Percentiles rank a stretch among this genome's conserved stretches.
Evolutionary conservation across 140 eudicot species (phyloP).

Genomic region (Ambrosia hybrid): DNA sequence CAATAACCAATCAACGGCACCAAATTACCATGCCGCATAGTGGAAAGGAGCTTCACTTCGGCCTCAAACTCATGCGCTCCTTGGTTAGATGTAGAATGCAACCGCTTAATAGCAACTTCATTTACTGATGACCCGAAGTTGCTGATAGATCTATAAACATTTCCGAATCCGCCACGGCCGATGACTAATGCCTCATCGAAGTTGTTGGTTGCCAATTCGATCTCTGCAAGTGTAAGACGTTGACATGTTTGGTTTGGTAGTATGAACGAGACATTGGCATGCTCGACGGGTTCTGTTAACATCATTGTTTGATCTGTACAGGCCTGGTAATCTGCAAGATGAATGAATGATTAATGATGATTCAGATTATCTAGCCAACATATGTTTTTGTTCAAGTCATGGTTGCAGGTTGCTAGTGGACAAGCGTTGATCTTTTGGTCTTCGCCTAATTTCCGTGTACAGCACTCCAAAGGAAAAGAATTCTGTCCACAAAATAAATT

Average conservation of each 20-base stretch:
- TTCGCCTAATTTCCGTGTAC: background rate
- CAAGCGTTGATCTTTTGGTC: background rate
- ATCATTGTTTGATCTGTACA: background rate
- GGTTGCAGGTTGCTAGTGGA: background rate
- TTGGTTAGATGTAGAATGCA: conserved; percentile 24
- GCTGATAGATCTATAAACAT: conserved; percentile 15
- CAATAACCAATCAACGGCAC: conserved; percentile 33
- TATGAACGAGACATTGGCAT: no score
- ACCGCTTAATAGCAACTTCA: conserved; percentile 26
- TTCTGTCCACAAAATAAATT: no score
- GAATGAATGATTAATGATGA: background rate
- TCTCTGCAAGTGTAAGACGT: conserved; percentile 18
- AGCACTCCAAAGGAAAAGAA: no score
- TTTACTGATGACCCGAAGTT: conserved; percentile 5
- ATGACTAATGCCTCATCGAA: conserved; percentile 20
- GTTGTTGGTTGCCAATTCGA: conserved; percentile 28
- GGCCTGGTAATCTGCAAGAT: background rate
- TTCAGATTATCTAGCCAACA: background rate
- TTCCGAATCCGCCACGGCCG: conserved; percentile 31
- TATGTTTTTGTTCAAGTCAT: background rate
- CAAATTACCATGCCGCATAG: conserved; percentile 32
- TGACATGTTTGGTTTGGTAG: conserved; percentile 17
- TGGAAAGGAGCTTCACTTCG: conserved; percentile 27
- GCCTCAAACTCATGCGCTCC: conserved; percentile 29
- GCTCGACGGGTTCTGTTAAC: no score